phyloP scores from a whole-genome alignment of 2,329 filamentous ascomycete species.

The Fusarium sambucinum region DNA sequence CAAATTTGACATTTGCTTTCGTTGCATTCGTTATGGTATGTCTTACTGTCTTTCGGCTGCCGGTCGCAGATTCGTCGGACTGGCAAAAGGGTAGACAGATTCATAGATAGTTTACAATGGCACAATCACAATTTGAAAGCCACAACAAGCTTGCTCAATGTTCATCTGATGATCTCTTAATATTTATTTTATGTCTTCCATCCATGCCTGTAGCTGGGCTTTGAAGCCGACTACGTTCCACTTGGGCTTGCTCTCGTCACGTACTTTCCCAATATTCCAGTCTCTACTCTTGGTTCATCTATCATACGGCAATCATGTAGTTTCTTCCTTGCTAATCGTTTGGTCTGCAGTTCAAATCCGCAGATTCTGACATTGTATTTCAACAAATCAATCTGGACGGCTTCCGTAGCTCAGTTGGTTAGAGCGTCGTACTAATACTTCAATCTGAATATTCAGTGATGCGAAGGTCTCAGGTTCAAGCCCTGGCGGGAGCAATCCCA shows the following conservation, averaged over 20 bases:
- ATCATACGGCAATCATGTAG: background rate
- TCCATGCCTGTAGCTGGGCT: background rate
- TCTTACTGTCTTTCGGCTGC: slow-evolving; percentile 27
- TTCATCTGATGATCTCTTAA: background rate
- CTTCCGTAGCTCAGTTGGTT: slow-evolving; percentile 36
- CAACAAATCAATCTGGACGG: background rate
- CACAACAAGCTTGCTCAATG: background rate
- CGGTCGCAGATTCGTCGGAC: slow-evolving; percentile 11
- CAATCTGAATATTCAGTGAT: slow-evolving; percentile 27
- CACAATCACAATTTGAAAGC: slow-evolving; percentile 47
- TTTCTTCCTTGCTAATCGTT: background rate
- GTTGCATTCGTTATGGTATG: slow-evolving; percentile 46
- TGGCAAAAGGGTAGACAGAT: slow-evolving; percentile 30
- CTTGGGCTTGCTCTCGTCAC: background rate
- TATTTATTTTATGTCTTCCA: background rate
- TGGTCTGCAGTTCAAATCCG: background rate
- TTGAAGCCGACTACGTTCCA: background rate
- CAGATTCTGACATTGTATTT: background rate
- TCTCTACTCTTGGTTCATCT: background rate
- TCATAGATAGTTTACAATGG: slow-evolving; percentile 51
- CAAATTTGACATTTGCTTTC: slow-evolving; percentile 51
- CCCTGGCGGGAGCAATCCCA: slow-evolving; percentile 33
- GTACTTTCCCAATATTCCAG: background rate
- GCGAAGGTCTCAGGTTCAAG: slow-evolving; percentile 38
- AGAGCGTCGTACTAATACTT: slow-evolving; percentile 35